Conservation (phyloP, 2,329 filamentous ascomycete species). For the Pochonia chlamydosporia region DNA sequence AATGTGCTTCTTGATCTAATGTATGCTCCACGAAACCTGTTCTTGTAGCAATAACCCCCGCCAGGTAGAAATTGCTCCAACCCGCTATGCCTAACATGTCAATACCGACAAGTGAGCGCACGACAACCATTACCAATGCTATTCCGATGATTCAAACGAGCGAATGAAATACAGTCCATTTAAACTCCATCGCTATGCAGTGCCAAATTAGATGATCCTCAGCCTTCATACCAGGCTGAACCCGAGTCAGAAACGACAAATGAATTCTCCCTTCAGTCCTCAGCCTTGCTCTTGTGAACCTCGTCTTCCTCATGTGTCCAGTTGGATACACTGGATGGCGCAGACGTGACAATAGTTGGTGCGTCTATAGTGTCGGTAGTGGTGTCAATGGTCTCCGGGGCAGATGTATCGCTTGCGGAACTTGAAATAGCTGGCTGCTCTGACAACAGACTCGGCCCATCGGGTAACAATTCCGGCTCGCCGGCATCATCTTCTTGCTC, state of each 20-base stretch:
- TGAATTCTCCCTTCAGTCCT: not conserved
- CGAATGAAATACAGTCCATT: not conserved
- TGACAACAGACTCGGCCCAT: not conserved
- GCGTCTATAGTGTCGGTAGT: constrained; percentile 1
- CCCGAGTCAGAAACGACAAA: not conserved
- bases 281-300: not conserved
- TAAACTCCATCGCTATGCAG: constrained; percentile 4
- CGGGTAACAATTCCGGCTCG: not conserved
- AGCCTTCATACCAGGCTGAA: not conserved
- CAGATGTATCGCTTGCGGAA: constrained; percentile 5
- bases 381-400: constrained; percentile 1
- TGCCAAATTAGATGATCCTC: not conserved
- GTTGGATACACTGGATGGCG: constrained; percentile 2
- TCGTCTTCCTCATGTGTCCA: constrained; percentile 7
- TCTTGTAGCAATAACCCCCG: too few relatives aligned
- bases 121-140: too few relatives aligned
- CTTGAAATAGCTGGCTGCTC: constrained; percentile 4
- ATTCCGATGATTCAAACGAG: too few relatives aligned
- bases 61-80: too few relatives aligned
- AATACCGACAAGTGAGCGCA: too few relatives aligned
- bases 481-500: not conserved
- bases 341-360: not conserved
- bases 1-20: too few relatives aligned
- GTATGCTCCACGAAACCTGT: too few relatives aligned
- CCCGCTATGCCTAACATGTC: too few relatives aligned